phyloP scores from a whole-genome alignment of 768 basidiomycete genomes.

The Harrya chromipes region DNA sequence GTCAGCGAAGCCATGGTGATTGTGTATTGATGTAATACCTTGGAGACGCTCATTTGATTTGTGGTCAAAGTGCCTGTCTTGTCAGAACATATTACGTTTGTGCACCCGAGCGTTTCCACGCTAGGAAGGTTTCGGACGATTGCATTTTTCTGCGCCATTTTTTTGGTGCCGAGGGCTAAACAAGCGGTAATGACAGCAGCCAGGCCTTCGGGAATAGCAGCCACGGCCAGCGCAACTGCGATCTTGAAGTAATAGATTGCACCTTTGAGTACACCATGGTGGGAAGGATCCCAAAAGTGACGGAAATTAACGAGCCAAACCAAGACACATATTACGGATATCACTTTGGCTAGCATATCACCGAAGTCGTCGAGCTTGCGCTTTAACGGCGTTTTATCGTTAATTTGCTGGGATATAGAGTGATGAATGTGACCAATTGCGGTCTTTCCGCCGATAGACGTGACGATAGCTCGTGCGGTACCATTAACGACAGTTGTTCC shows the following conservation, averaged over 20 bases:
- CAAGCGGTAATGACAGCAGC: conserved; percentile 98
- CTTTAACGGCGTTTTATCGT: conserved; percentile 95
- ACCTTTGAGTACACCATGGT: conserved; percentile 87
- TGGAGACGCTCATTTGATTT: conserved; percentile 95
- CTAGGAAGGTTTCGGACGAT: conserved; percentile 96
- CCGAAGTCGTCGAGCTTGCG: conserved; percentile 98
- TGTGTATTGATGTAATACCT: conserved; percentile 39
- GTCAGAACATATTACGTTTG: conserved; percentile 98
- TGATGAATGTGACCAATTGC: conserved; percentile 98
- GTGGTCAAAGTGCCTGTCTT: conserved; percentile 97
- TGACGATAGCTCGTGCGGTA: conserved; percentile 81
- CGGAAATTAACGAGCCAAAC: conserved; percentile 98
- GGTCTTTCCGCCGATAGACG: conserved; percentile 80
- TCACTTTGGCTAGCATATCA: conserved; percentile 96
- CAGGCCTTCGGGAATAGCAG: conserved; percentile 97
- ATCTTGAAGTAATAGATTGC: conserved; percentile 99
- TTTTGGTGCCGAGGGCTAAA: conserved; percentile 94
- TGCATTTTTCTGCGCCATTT: conserved; percentile 99
- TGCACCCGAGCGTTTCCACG: conserved; percentile 96
- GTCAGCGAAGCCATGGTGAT: conserved; percentile 6
- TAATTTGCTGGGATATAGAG: conserved; percentile 89
- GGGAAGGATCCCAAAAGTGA: conserved; percentile 94
- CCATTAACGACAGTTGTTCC: conserved; percentile 97
- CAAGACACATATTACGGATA: conserved; percentile 92
- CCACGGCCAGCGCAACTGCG: conserved; percentile 97